Conservation (phyloP, 139 green algal genomes). For the Eudorina sp. region DNA sequence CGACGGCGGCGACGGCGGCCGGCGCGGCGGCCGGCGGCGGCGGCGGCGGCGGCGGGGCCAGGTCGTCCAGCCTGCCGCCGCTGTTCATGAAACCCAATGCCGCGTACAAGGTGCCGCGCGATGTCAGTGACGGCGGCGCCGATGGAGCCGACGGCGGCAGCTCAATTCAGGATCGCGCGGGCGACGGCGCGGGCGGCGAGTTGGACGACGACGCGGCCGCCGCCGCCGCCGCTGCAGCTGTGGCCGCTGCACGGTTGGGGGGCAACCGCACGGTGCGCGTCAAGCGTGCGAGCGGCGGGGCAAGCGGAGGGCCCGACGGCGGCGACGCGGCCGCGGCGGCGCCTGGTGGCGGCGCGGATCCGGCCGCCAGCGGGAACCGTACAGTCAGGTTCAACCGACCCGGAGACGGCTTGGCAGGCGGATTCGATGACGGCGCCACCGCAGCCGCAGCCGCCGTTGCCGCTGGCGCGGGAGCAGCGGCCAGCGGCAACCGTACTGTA, state of each 20-base stretch:
- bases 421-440: background rate
- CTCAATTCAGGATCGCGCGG: background rate
- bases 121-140: background rate
- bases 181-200: background rate
- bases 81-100: background rate
- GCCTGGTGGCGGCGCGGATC: background rate
- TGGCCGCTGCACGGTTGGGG: background rate
- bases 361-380: background rate
- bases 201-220: background rate
- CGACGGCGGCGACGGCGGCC: background rate
- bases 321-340: background rate
- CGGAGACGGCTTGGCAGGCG: background rate
- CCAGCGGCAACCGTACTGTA: background rate
- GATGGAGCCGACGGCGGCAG: background rate
- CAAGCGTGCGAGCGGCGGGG: background rate
- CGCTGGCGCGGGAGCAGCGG: background rate
- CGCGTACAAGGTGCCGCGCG: background rate
- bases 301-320: background rate
- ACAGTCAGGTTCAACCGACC: background rate
- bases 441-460: background rate
- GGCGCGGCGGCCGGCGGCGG: background rate
- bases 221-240: background rate
- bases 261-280: background rate
- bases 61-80: conserved; percentile 15
- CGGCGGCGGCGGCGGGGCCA: background rate